Conservation (phyloP, 2,329 filamentous ascomycete genomes). For the Phyllachora maydis region DNA sequence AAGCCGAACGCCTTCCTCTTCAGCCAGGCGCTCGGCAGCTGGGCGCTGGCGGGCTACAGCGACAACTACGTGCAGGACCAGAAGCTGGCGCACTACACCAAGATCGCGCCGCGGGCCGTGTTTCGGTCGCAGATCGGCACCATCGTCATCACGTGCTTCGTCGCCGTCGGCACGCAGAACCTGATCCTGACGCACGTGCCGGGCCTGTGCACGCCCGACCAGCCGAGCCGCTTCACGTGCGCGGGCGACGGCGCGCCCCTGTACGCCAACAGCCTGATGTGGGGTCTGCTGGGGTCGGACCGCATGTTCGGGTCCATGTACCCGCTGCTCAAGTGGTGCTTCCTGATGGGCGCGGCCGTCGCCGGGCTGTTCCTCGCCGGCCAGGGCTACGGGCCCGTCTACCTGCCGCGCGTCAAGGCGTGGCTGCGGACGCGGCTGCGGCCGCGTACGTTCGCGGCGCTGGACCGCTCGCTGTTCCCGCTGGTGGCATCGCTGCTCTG, state of each 20-base stretch:
- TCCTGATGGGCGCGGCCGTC: conserved; percentile 16
- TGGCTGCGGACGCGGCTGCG: conserved; percentile 10
- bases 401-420: conserved; percentile 13
- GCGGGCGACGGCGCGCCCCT: conserved; percentile 10
- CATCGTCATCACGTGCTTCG: conserved; percentile 18
- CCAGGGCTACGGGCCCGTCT: conserved; percentile 13
- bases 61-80: conserved; percentile 18
- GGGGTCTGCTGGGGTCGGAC: conserved; percentile 13
- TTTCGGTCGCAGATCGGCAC: conserved; percentile 20
- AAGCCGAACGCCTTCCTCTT: conserved; percentile 16
- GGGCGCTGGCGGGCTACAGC: conserved; percentile 19
- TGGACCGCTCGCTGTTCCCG: conserved; percentile 16
- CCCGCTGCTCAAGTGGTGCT: conserved; percentile 21
- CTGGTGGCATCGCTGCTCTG: conserved; percentile 16
- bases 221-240: conserved; percentile 11
- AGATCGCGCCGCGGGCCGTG: conserved; percentile 17
- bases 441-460: conserved; percentile 10
- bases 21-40: conserved; percentile 16
- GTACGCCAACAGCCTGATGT: conserved; percentile 14
- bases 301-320: conserved; percentile 19
- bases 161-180: conserved; percentile 18
- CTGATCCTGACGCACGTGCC: conserved; percentile 17
- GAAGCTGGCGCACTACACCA: conserved; percentile 20
- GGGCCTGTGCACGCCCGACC: conserved; percentile 8
- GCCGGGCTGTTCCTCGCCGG: conserved; percentile 14